Evolutionary conservation across 129 eudicot genomes (phyloP), one percentile per base, ranked within the genome.

Genomic region (Chrysanthemum seticuspe): DNA sequence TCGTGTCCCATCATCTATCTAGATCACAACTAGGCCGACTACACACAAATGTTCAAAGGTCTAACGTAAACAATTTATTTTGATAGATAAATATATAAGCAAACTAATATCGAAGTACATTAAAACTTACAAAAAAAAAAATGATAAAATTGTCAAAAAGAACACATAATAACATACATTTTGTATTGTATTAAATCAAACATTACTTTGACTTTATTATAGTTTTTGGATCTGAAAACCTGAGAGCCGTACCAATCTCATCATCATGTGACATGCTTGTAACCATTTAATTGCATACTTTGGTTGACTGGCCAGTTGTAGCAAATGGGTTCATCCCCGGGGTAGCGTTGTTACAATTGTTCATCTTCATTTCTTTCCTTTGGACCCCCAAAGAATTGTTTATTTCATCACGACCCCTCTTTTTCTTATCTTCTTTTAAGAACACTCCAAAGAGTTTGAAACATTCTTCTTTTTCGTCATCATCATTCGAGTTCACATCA

Each of bases 391-490:
- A 29, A 36, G 73, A 69, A 49, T 65, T 84, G 15, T 40, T 27
- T n/a, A 71, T 79, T 27, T 81, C 89, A 59, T 72, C 77, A 2
- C 85, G 69, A 31, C 79, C 82, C 88, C 96, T 85, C 84, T 87
- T 85, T 65, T 81, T 87, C 71, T 82, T 85, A 12, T 73, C 74
- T 10, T 79, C 79, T 86, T 84, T 83, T 87, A 89, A 44, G 76
- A 78, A 15, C 70, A 92, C 98, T 74, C 98, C 98, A 74, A 92
- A 92, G 79, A 92, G 70, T 52, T 85, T 92, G 71, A 85, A 52
- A 76, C 84, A 71, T 6, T 78, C 75, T 11, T 62, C 83, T 11
- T 71, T 83, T 74, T 73, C 80, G 13, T 80, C 74, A 2, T 72
- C 75, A 62, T 72, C 85, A 60, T 68, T 70, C 6, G 29, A 74